Percentiles rank a stretch among this genome's conserved stretches.
phyloP scores from a whole-genome alignment of 1,284 basidiomycete species.

The Boletus austroedulis region DNA sequence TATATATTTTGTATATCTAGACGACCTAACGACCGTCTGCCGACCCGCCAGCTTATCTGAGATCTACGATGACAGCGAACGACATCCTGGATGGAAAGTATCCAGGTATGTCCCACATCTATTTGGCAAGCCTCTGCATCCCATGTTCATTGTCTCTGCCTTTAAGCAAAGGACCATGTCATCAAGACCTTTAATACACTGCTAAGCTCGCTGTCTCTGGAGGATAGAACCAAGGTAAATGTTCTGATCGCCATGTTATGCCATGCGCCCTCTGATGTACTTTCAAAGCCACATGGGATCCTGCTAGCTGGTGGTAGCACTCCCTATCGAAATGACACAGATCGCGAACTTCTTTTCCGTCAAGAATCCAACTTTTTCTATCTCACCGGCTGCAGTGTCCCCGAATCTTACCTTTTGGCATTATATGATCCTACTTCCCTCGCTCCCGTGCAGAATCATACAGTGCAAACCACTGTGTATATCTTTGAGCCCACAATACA shows the following conservation, averaged over 20 bases:
- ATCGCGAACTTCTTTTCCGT: constrained; percentile 78
- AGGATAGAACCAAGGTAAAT: constrained; percentile 51
- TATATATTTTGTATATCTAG: too few relatives aligned
- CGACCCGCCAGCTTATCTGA: too few relatives aligned
- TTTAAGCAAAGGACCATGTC: constrained; percentile 47
- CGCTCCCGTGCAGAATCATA: neutral
- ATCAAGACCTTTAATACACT: constrained; percentile 51
- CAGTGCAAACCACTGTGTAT: constrained; percentile 57
- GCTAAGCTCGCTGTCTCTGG: constrained; percentile 44
- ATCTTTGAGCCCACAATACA: constrained; percentile 70
- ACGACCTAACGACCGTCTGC: too few relatives aligned
- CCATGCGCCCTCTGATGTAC: too few relatives aligned
- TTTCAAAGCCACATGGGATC: constrained; percentile 54
- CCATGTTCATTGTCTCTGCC: neutral
- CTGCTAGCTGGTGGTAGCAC: constrained; percentile 60
- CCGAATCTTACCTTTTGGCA: constrained; percentile 67
- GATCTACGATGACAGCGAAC: constrained; percentile 10
- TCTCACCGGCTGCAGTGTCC: constrained; percentile 75
- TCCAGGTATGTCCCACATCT: constrained; percentile 18
- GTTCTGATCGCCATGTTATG: neutral
- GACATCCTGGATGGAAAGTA: constrained; percentile 18
- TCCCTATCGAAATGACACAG: constrained; percentile 80
- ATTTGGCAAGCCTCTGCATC: neutral
- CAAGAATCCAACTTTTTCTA: constrained; percentile 89
- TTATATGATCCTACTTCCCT: constrained; percentile 43